Conservation (phyloP, 2,329 filamentous ascomycete genomes). For the Akanthomyces lecanii region DNA sequence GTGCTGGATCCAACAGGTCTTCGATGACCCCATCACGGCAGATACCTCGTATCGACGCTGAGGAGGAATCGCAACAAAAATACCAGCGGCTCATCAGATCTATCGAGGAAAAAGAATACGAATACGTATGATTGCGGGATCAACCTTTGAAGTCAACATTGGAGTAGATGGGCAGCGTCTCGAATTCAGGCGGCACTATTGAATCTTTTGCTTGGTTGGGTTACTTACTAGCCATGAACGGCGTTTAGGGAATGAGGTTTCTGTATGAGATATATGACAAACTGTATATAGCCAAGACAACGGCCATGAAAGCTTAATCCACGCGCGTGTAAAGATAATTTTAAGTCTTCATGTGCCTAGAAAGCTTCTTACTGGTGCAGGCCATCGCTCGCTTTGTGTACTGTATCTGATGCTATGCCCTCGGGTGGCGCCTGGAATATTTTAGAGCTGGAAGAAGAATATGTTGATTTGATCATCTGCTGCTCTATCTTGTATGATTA, state of each 20-base stretch:
- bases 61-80: slow-evolving; percentile 32
- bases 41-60: slow-evolving; percentile 29
- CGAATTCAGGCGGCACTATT: background rate
- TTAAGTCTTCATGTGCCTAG: background rate
- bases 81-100: slow-evolving; percentile 37
- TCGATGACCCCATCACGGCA: slow-evolving; percentile 22
- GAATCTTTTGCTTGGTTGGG: slow-evolving; percentile 8
- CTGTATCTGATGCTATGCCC: no score
- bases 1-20: slow-evolving; percentile 16
- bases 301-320: background rate
- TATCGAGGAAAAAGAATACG: slow-evolving; percentile 32
- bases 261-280: slow-evolving; percentile 16
- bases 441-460: no score
- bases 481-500: no score
- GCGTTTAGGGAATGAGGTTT: slow-evolving; percentile 4
- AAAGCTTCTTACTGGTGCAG: no score
- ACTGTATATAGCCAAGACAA: slow-evolving; percentile 13
- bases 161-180: background rate
- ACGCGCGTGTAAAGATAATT: background rate
- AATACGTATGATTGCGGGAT: slow-evolving; percentile 19
- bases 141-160: background rate
- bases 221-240: slow-evolving; percentile 4
- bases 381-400: no score
- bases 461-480: no score
- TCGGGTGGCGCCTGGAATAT: no score